These are phyloP conservation scores for Urochloa ruziziensis DNA, from an alignment of 176 grass and related monocot genomes.

Conservation along the genomic window DNA sequence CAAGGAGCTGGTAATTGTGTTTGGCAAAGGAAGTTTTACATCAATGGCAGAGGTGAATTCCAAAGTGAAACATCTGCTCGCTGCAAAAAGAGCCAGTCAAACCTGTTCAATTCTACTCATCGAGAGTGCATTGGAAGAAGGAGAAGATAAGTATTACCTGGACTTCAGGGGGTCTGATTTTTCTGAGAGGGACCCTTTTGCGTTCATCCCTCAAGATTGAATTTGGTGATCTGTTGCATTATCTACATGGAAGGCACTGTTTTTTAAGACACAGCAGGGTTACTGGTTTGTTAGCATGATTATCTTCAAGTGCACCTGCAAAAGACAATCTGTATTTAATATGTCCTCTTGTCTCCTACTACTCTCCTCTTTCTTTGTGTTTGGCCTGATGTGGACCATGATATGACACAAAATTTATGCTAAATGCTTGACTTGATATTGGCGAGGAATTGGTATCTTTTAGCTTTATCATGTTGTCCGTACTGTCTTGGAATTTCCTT, in stretches of 20 bases:
- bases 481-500: not conserved
- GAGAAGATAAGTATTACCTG: not conserved
- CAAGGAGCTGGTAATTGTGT: not conserved
- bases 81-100: not conserved
- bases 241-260: not conserved
- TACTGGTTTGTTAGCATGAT: not conserved
- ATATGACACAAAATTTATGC: not conserved
- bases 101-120: not conserved
- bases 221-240: not conserved
- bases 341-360: not conserved
- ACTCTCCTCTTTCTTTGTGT: not conserved
- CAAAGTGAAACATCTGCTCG: not conserved
- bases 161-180: not conserved
- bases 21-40: not conserved
- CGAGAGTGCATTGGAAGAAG: not conserved
- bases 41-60: not conserved
- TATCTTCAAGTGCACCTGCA: not conserved
- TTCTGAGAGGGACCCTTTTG: not conserved
- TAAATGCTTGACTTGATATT: not conserved
- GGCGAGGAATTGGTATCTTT: not conserved
- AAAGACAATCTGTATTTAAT: not conserved
- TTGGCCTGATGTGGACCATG: not conserved
- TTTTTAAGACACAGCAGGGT: not conserved
- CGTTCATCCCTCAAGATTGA: not conserved
- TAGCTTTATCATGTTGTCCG: not conserved